Conservation (phyloP, 2,329 filamentous ascomycete genomes). For the Hymenoscyphus fraxineus region DNA sequence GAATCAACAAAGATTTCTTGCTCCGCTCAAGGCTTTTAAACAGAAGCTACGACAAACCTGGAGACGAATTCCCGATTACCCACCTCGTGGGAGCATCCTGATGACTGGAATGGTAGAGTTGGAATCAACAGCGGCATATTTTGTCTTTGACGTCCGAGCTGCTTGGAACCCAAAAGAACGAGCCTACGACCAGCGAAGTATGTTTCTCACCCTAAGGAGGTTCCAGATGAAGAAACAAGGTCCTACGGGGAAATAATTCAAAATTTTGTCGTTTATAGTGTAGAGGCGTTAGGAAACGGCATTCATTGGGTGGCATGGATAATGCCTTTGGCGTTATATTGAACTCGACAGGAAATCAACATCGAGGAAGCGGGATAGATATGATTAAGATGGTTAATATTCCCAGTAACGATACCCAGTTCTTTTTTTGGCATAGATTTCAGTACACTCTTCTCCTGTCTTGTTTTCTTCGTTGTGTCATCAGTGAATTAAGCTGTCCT, state of each 20-base stretch:
- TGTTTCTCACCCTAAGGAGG: constrained; percentile 42
- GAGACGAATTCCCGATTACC: constrained; percentile 41
- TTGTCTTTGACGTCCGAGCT: constrained; percentile 49
- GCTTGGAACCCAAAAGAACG: constrained; percentile 56
- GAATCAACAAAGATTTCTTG: constrained; percentile 26
- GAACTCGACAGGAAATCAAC: not conserved
- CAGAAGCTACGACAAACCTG: constrained; percentile 41
- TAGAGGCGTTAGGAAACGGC: constrained; percentile 7
- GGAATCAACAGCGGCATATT: constrained; percentile 42
- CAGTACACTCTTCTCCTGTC: not conserved
- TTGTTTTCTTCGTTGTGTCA: too few relatives aligned
- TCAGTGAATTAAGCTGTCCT: too few relatives aligned
- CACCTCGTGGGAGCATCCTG: constrained; percentile 48
- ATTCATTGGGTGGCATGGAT: constrained; percentile 9
- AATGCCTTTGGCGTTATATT: constrained; percentile 11
- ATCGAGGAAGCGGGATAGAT: constrained; percentile 1
- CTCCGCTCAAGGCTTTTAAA: constrained; percentile 30
- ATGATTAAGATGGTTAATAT: constrained; percentile 5
- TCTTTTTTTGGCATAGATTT: not conserved
- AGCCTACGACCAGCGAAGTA: constrained; percentile 34
- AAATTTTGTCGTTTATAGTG: constrained; percentile 2
- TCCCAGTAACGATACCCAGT: not conserved
- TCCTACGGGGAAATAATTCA: constrained; percentile 18
- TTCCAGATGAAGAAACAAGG: constrained; percentile 41
- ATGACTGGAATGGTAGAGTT: constrained; percentile 55